Evolutionary conservation across 2,329 filamentous ascomycete species (phyloP).

Genomic region (Cercospora canescens): DNA sequence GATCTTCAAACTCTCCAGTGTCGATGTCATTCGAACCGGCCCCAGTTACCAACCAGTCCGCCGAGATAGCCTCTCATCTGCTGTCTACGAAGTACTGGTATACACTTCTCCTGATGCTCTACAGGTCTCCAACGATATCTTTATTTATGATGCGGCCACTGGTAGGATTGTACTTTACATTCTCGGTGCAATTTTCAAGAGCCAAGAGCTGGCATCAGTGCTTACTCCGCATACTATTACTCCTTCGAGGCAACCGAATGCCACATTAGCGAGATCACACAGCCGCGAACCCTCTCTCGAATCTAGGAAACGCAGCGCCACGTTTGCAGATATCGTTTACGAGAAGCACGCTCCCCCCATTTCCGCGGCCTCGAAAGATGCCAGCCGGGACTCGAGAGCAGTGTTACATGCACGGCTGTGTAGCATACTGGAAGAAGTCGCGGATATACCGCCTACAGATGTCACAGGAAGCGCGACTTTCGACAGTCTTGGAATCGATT

Average conservation of each 20-base stretch:
- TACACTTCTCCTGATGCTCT: neutral
- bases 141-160: slow-evolving; percentile 6
- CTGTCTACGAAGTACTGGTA: slow-evolving; percentile 2
- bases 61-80: neutral
- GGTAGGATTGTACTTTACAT: slow-evolving; percentile 1
- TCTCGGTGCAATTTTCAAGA: slow-evolving; percentile 2
- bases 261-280: neutral
- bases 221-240: neutral
- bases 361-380: neutral
- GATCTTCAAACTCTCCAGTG: neutral
- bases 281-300: neutral
- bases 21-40: neutral
- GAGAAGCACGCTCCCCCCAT: neutral
- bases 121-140: slow-evolving; percentile 2
- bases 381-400: neutral
- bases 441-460: neutral
- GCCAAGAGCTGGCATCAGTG: neutral
- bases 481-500: slow-evolving; percentile 30
- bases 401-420: neutral
- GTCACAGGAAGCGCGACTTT: slow-evolving; percentile 7
- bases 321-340: neutral
- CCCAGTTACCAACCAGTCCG: neutral
- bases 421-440: slow-evolving; percentile 1
- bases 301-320: neutral
- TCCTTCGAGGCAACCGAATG: neutral